Base-by-base conservation (phyloP, 2,329 filamentous ascomycete genomes). In the Monosporascus sp. region DNA sequence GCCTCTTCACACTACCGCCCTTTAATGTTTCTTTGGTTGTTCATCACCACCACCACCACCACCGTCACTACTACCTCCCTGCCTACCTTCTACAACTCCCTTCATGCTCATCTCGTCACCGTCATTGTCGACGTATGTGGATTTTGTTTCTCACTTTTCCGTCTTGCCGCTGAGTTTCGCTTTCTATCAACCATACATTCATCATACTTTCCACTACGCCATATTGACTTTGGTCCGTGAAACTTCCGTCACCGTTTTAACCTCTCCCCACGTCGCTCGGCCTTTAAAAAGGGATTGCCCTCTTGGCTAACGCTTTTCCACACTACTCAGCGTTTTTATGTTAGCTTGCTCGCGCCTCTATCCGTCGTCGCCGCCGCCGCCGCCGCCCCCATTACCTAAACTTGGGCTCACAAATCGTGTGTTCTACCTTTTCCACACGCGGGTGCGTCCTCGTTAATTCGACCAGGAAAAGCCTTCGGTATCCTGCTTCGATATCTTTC, bases 1-100 rank as follows among this genome's bases (percentile, higher is more conserved):
- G 54, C 58, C 57, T 52, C 55, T 54, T 61, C 52, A 58, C 57
- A 60, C 57, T 59, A 55, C 58, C 58, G 55, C 55, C 56, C 55
- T 53, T 59, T 51, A 41, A 41, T 41, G 38, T 41, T 18, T 41
- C 38, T 41, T 41, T n/a, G 38, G 38, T 53, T 53, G 55, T 56
- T 53, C 53, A 51, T 54, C 53, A 52, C 52, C 50, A 58, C 50
- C 52, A 56, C 52, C 50, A 59, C 43, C 43, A 59, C 55, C 49
- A 56, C 48, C 48, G 54, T 50, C 53, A 48, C 49, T 60, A 41
- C 39, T 14, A 20, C 41, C 51, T 44, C 15, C 44, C 18, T 18
- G 17, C 39, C 39, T 43, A 24, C 39, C 31, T 43, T 20, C 39
- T 43, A 43, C 39, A 43, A 43, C 39, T 20, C 9, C 18, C 2